Percentiles rank a stretch among this genome's conserved stretches.
Evolutionary conservation across 2,329 filamentous ascomycete genomes (phyloP).

Genomic region (Microsporum audouinii): DNA sequence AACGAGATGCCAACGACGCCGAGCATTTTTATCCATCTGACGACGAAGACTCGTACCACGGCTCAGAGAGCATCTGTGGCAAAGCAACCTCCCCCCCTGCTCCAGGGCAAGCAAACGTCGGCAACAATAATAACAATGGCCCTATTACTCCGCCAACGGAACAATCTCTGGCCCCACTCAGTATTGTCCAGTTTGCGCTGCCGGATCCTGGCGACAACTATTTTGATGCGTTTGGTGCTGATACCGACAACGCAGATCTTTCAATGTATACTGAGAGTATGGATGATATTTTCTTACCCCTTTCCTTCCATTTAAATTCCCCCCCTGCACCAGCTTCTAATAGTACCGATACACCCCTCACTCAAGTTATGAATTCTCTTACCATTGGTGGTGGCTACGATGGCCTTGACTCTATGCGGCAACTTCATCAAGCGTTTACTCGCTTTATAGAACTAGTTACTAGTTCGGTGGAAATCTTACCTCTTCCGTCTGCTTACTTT

Average conservation of each 20-base stretch:
- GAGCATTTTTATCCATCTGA: conserved; percentile 14
- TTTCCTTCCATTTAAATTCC: conserved; percentile 4
- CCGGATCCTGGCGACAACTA: conserved; percentile 4
- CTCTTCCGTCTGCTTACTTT: not conserved
- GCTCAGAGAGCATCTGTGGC: not conserved
- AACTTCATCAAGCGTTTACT: not conserved
- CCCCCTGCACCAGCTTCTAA: not conserved
- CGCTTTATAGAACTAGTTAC: conserved; percentile 6
- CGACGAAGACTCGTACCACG: conserved; percentile 4
- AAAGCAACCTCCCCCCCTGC: not conserved
- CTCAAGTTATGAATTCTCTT: not conserved
- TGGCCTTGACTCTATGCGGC: not conserved
- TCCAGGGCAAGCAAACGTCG: not conserved
- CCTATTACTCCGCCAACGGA: not conserved
- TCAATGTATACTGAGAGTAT: conserved; percentile 15
- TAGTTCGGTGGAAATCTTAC: not conserved
- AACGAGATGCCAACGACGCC: not conserved
- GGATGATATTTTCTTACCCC: conserved; percentile 8
- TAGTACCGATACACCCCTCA: not conserved
- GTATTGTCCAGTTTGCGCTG: not conserved
- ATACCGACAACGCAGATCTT: conserved; percentile 3
- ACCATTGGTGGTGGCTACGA: not conserved
- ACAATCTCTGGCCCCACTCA: not conserved
- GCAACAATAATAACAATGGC: not conserved
- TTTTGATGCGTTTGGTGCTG: not conserved